phyloP scores from a whole-genome alignment of 345 rosid genomes.

The Brassica nigra region DNA sequence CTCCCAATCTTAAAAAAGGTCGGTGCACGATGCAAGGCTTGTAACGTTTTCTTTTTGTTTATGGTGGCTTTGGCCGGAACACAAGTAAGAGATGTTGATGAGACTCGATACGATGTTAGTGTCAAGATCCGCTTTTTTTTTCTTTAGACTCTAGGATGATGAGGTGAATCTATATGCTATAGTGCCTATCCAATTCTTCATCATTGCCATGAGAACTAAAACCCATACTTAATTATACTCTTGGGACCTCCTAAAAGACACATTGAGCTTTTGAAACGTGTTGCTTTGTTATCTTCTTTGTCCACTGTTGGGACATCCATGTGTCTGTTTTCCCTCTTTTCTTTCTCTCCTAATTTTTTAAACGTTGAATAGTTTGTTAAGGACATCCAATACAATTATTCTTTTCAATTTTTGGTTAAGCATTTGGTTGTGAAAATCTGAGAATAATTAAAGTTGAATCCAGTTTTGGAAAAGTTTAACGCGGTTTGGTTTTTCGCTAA shows the following conservation, averaged over 20 bases:
- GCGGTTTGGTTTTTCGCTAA: background rate
- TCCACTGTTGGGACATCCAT: slow-evolving; percentile 36
- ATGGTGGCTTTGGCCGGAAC: slow-evolving; percentile 32
- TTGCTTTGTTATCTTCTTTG: slow-evolving; percentile 36
- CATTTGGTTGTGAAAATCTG: background rate
- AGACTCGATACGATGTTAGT: slow-evolving; percentile 31
- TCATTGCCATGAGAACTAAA: slow-evolving; percentile 27
- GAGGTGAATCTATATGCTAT: slow-evolving; percentile 43
- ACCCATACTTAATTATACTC: slow-evolving; percentile 32
- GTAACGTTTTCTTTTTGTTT: slow-evolving; percentile 19
- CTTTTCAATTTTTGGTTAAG: background rate
- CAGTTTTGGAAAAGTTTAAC: background rate
- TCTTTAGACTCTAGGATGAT: slow-evolving; percentile 32
- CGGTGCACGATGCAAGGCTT: slow-evolving; percentile 42
- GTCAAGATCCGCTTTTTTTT: slow-evolving; percentile 30
- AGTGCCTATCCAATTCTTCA: slow-evolving; percentile 46
- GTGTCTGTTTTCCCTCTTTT: slow-evolving; percentile 24
- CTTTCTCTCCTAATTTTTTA: background rate
- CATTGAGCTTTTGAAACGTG: slow-evolving; percentile 31
- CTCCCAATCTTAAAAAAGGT: slow-evolving; percentile 13
- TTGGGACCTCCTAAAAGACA: slow-evolving; percentile 35
- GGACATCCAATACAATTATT: slow-evolving; percentile 3
- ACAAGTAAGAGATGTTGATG: slow-evolving; percentile 30
- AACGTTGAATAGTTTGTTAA: slow-evolving; percentile 1
- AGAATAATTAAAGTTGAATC: background rate